Evolutionary conservation across 2,329 filamentous ascomycete genomes (phyloP), one percentile per base, ranked within the genome.

Genomic region (Aschersonia sp.): DNA sequence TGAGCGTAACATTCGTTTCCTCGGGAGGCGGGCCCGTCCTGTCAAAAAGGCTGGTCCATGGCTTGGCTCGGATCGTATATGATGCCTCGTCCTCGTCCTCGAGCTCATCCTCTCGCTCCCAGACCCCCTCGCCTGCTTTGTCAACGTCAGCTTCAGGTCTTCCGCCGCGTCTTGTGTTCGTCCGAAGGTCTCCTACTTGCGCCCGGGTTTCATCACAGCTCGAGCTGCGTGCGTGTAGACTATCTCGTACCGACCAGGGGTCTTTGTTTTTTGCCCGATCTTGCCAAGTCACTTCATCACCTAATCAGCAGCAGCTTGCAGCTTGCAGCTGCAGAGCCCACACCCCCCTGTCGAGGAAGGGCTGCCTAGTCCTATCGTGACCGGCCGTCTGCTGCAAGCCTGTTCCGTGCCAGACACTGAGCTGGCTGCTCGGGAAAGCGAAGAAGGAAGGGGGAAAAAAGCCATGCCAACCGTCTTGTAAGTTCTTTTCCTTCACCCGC

Each of bases 401-500:
- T 37, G 8, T 37, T 37, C 12, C 35, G 35, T 37, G 22, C 22
- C 22, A 22, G 35, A 39, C 35, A 8, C 35, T 9, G 35, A 8
- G 2, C 9, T 9, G 35, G 35, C 8, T 42, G 32, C 37, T 31
- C n/a, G n/a, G 40, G 44, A 35, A 43, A 49, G 47, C 53, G 48
- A 35, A 37, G 46, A 31, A 29, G 29, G 31, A 47, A 51, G 45
- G 35, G 35, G 51, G 50, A 54, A 49, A 49, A 50, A 50, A 48
- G 46, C 46, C 51, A 49, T 51, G 44, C 47, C 50, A 51, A 42
- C 50, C 49, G 52, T 48, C 41, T 48, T 50, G 49, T 44, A 48
- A 50, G 44, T 48, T 39, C 9, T 40, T 5, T 43, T 12, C 30
- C 22, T 22, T 42, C 32, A 43, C 10, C 41, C 41, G 10, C 40